Conservation (phyloP, 306 rosid species). For the Dryas octopetala region DNA sequence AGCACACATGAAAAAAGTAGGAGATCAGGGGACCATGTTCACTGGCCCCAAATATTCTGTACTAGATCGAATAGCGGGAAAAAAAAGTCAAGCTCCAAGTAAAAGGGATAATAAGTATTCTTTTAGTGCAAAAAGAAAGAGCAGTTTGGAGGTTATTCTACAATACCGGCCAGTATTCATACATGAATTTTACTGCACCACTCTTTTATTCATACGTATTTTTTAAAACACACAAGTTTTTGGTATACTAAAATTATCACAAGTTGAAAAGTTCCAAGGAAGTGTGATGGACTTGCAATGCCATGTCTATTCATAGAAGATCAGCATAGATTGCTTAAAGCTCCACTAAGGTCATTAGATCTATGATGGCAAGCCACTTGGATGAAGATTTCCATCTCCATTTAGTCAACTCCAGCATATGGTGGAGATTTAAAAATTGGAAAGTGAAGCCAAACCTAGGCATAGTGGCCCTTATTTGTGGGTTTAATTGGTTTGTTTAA, state of each 20-base stretch:
- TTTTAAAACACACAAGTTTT: too few species aligned
- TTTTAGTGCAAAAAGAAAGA: background rate
- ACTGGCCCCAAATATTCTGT: background rate
- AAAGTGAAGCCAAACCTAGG: background rate
- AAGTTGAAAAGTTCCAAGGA: too few species aligned
- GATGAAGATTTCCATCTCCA: background rate
- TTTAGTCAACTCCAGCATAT: background rate
- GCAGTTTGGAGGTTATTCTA: too few species aligned
- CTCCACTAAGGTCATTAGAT: conserved; percentile 3
- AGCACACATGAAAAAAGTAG: background rate
- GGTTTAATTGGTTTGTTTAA: background rate
- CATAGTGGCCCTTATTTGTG: background rate
- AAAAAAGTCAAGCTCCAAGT: background rate
- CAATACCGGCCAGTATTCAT: too few species aligned
- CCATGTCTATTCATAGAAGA: background rate
- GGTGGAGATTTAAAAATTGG: too few species aligned
- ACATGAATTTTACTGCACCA: too few species aligned
- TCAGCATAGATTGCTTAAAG: background rate
- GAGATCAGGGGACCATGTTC: background rate
- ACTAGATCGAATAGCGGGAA: background rate
- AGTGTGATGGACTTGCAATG: background rate
- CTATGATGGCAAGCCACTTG: conserved; percentile 4
- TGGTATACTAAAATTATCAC: too few species aligned
- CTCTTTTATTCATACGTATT: too few species aligned
- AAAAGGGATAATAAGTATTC: background rate